phyloP scores from a whole-genome alignment of 2,329 filamentous ascomycete species.

The Fusarium xyrophilum region DNA sequence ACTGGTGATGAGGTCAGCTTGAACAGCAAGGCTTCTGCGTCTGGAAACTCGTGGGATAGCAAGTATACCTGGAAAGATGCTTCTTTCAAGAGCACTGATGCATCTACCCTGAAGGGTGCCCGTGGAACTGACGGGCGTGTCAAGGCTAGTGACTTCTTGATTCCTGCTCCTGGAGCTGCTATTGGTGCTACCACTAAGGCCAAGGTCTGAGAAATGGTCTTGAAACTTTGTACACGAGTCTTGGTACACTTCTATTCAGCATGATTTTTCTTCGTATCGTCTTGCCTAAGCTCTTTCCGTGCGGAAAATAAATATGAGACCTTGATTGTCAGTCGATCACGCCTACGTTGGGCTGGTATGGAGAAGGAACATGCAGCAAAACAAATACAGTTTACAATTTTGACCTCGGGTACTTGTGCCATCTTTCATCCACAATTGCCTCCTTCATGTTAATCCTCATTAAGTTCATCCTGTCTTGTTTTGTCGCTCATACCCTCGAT shows the following conservation, averaged over 20 bases:
- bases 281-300: fast-evolving
- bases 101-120: constrained; percentile 46
- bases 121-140: constrained; percentile 50
- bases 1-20: constrained; percentile 15
- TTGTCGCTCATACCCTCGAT: not conserved
- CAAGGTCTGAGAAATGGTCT: not conserved
- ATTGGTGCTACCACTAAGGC: constrained; percentile 37
- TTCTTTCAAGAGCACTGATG: constrained; percentile 49
- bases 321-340: not conserved
- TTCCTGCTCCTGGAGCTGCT: constrained; percentile 45
- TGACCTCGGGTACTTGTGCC: not conserved
- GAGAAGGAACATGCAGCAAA: not conserved
- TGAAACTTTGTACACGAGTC: not conserved
- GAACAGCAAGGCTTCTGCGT: constrained; percentile 30
- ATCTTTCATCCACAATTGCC: not conserved
- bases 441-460: not conserved
- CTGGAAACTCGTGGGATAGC: constrained; percentile 54
- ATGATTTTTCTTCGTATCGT: fast-evolving
- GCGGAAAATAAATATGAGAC: fast-evolving
- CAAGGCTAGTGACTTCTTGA: constrained; percentile 50
- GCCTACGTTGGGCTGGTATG: fast-evolving
- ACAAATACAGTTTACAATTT: not conserved
- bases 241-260: not conserved
- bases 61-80: constrained; percentile 48
- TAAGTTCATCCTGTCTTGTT: not conserved